These are phyloP conservation scores for Lablab purpureus DNA, from an alignment of 306 rosid genomes.

Conservation along the genomic window DNA sequence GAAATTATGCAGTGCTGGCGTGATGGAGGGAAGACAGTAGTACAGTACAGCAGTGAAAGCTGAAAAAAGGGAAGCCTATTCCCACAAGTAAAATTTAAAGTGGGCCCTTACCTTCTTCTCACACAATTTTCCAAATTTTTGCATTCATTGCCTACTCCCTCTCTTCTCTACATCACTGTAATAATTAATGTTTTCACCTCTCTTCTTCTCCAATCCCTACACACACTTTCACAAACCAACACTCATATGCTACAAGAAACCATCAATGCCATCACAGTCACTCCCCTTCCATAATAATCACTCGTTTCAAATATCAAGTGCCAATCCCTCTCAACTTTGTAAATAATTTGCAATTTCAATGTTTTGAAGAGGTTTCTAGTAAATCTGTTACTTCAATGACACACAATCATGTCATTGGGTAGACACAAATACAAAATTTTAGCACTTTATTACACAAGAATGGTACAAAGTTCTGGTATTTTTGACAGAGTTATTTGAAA, in stretches of 20 bases:
- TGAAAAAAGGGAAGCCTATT: slow-evolving; percentile 7
- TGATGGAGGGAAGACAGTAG: background rate
- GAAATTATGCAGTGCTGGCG: slow-evolving; percentile 39
- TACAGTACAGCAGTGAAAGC: slow-evolving; percentile 22
- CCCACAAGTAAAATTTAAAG: slow-evolving; percentile 11
- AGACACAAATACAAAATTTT: no score
- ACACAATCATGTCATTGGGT: background rate
- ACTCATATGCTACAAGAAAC: slow-evolving; percentile 21
- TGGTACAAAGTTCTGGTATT: no score
- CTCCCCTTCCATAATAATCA: background rate
- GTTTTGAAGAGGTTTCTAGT: no score
- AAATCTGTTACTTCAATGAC: no score
- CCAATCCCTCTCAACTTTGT: background rate
- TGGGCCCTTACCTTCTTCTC: background rate
- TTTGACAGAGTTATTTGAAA: background rate
- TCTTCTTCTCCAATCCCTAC: background rate
- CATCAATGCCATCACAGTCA: slow-evolving; percentile 18
- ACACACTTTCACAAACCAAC: slow-evolving; percentile 11
- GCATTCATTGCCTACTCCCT: slow-evolving; percentile 27
- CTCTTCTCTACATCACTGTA: slow-evolving; percentile 31
- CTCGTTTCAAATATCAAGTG: no score
- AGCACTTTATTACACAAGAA: no score
- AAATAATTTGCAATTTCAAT: background rate
- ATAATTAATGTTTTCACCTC: slow-evolving; percentile 36
- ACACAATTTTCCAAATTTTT: slow-evolving; percentile 27